phyloP scores from a whole-genome alignment of 31 red algal genomes.

The Asparagopsis taxiformis region DNA sequence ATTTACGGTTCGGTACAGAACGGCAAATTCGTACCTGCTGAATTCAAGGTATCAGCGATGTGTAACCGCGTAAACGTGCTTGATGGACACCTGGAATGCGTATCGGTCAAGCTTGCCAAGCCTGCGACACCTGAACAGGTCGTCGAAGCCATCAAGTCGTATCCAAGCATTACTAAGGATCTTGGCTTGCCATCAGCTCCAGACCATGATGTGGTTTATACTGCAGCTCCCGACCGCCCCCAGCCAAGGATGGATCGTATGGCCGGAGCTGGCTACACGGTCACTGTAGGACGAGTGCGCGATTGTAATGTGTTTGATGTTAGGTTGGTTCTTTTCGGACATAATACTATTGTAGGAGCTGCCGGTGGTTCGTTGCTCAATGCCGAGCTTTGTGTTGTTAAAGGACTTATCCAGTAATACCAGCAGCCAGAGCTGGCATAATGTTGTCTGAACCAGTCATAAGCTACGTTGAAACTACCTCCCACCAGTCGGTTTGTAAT shows the following conservation, averaged over 20 bases:
- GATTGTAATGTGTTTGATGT: slow-evolving; percentile 91
- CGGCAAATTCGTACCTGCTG: slow-evolving; percentile 65
- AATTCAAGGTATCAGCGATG: slow-evolving; percentile 93
- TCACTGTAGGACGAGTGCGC: slow-evolving; percentile 92
- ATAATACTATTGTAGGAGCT: slow-evolving; percentile 96
- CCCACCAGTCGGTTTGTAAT: no score
- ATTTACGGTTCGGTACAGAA: slow-evolving; percentile 57
- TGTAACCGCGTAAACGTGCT: slow-evolving; percentile 98
- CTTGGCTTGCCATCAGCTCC: slow-evolving; percentile 90
- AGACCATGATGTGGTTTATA: slow-evolving; percentile 83
- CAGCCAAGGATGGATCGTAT: slow-evolving; percentile 94
- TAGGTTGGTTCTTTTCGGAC: slow-evolving; percentile 83
- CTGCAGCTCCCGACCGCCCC: slow-evolving; percentile 72
- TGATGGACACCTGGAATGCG: slow-evolving; percentile 89
- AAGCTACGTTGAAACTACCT: no score
- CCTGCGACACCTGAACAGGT: slow-evolving; percentile 69
- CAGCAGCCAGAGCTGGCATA: background rate
- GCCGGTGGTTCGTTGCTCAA: slow-evolving; percentile 94
- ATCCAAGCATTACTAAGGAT: slow-evolving; percentile 77
- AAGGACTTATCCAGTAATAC: slow-evolving; percentile 68
- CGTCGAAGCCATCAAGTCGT: slow-evolving; percentile 79
- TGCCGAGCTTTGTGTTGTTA: slow-evolving; percentile 82
- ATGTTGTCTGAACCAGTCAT: no score
- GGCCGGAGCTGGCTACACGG: slow-evolving; percentile 90
- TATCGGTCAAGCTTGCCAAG: slow-evolving; percentile 78